Evolutionary conservation across 73 alveolate genomes (phyloP), one percentile per base, ranked within the genome.

Genomic region (Symbiodinium natans): DNA sequence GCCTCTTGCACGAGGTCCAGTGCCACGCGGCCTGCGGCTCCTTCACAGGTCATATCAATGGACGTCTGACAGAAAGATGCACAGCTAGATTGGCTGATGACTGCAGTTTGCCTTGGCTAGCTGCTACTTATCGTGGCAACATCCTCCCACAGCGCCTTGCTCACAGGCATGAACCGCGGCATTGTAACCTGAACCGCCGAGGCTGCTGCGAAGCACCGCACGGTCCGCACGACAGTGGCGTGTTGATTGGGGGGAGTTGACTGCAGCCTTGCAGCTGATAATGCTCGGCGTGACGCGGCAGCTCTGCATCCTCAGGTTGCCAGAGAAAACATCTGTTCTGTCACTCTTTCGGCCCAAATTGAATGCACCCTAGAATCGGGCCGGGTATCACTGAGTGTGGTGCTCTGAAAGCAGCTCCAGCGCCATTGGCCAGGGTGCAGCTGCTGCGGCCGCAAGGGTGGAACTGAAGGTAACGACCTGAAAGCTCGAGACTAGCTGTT

Each of bases 91-190:
- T n/a, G n/a, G n/a, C n/a, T n/a, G n/a, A n/a, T n/a, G n/a, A n/a
- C n/a, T n/a, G n/a, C n/a, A n/a, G n/a, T n/a, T n/a, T n/a, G n/a
- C n/a, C n/a, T n/a, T n/a, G n/a, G n/a, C n/a, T n/a, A n/a, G n/a
- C n/a, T n/a, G n/a, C n/a, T n/a, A n/a, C n/a, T n/a, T n/a, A n/a
- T n/a, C n/a, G n/a, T n/a, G n/a, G n/a, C n/a, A n/a, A n/a, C n/a
- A n/a, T n/a, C n/a, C n/a, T n/a, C n/a, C n/a, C n/a, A n/a, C n/a
- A n/a, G n/a, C n/a, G 59, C 97, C 97, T 90, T 82, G 82, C 29
- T 90, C 97, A 25, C 97, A 90, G 42, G 97, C 97, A 38, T 90
- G 75, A 84, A 90, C 77, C 54, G 75, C 97, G 3, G 97, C 97
- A 36, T 73, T 90, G 88, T 71, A 90, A 41, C 97, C 97, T 90